phyloP scores from a whole-genome alignment of 257 asterid genomes.

The Nyctanthes arbortristis region DNA sequence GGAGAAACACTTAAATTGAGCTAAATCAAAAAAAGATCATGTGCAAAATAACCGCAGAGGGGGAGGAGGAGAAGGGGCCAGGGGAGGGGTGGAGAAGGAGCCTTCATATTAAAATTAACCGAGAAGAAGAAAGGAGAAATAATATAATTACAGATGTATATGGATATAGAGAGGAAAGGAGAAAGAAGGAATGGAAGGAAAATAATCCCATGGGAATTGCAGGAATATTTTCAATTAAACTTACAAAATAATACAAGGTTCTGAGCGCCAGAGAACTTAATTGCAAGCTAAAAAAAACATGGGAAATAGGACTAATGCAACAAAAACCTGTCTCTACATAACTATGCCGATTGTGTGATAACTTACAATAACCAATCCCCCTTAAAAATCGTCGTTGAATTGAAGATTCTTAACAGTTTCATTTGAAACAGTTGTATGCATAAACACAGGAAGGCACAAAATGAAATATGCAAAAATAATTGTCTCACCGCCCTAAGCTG shows the following conservation, averaged over 20 bases:
- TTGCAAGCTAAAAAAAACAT: background rate
- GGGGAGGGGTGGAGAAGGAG: background rate
- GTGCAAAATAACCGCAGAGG: background rate
- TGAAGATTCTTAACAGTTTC: slow-evolving; percentile 1
- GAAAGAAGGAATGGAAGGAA: background rate
- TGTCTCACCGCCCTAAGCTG: slow-evolving; percentile 91
- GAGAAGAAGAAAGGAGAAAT: background rate
- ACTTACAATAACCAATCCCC: background rate
- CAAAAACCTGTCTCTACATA: slow-evolving; percentile 2
- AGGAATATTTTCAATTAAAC: background rate
- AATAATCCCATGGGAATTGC: background rate
- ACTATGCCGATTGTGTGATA: background rate
- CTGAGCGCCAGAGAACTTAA: background rate
- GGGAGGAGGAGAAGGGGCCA: too few species aligned
- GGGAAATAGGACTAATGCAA: background rate
- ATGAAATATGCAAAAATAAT: background rate
- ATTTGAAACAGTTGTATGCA: slow-evolving; percentile 9
- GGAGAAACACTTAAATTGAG: background rate
- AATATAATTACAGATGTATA: background rate
- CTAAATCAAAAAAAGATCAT: background rate
- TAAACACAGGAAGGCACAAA: background rate
- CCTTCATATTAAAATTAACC: background rate
- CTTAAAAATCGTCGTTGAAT: background rate
- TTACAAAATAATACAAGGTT: background rate
- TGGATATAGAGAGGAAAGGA: background rate